Conservation (phyloP, 2,329 filamentous ascomycete genomes). For the Coniella vitis region DNA sequence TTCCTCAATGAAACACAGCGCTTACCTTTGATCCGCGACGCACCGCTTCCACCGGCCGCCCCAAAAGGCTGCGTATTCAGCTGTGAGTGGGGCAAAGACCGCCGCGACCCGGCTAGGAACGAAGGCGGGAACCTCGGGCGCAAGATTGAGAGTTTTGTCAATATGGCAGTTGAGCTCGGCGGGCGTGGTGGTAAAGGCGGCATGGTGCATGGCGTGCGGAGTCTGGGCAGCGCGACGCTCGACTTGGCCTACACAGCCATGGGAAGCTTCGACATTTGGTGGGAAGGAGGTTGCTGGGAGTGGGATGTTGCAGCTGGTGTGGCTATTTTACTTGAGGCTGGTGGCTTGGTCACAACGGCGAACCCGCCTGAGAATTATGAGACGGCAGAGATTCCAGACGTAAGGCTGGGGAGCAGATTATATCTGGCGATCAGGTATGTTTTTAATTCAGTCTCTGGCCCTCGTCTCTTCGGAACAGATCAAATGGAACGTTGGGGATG, state of each 20-base stretch:
- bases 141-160: conserved; percentile 69
- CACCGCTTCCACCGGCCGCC: conserved; percentile 55
- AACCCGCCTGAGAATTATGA: conserved; percentile 57
- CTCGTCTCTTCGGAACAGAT: too few species aligned
- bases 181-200: conserved; percentile 60
- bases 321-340: conserved; percentile 65
- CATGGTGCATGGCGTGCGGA: conserved; percentile 72
- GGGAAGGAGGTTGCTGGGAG: conserved; percentile 77
- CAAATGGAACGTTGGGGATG: too few species aligned
- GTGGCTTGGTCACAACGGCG: conserved; percentile 66
- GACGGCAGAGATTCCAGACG: conserved; percentile 51
- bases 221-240: conserved; percentile 65
- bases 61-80: conserved; percentile 65
- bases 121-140: conserved; percentile 59
- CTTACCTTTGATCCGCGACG: conserved; percentile 59
- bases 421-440: conserved; percentile 62
- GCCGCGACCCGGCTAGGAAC: conserved; percentile 51
- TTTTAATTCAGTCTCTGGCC: too few species aligned
- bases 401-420: conserved; percentile 57
- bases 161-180: conserved; percentile 62
- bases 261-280: conserved; percentile 74
- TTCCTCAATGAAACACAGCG: conserved; percentile 60
- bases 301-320: conserved; percentile 76
- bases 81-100: conserved; percentile 76
- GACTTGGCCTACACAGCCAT: conserved; percentile 71